phyloP scores from a whole-genome alignment of 345 rosid species.

The Arabidopsis arenosa region DNA sequence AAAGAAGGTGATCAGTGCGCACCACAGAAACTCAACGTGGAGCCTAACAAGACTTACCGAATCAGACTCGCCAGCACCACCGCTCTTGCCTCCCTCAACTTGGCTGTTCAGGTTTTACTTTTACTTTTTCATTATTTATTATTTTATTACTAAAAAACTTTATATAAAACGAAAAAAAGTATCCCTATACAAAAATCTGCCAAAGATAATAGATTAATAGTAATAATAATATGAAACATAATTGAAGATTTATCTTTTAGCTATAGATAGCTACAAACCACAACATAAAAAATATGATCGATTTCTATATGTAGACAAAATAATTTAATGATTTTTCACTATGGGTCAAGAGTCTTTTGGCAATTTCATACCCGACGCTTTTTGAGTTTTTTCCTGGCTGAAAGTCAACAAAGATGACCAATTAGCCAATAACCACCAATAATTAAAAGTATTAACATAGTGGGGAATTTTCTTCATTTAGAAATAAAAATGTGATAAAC shows the following conservation, averaged over 20 bases:
- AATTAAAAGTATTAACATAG: conserved; percentile 1
- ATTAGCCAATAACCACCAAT: not conserved
- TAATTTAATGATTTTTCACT: not conserved
- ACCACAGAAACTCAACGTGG: conserved; percentile 57
- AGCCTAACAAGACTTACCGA: conserved; percentile 67
- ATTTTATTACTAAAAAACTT: no score
- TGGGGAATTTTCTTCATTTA: not conserved
- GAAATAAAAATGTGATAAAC: not conserved
- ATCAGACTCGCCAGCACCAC: conserved; percentile 76
- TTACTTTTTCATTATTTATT: not conserved
- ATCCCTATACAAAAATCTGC: no score
- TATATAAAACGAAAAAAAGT: no score
- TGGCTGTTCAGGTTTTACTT: conserved; percentile 59
- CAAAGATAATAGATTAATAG: no score
- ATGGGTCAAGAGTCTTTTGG: not conserved
- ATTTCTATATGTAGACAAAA: not conserved
- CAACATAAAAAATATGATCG: not conserved
- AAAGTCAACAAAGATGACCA: not conserved
- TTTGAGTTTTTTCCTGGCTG: not conserved
- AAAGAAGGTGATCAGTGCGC: conserved; percentile 68
- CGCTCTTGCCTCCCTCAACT: conserved; percentile 75
- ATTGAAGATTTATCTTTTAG: no score
- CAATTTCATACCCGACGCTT: not conserved
- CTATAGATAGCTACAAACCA: not conserved
- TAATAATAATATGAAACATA: no score